Base-by-base conservation (phyloP, 1,139 yeast genomes). In the Pichia sp. region DNA sequence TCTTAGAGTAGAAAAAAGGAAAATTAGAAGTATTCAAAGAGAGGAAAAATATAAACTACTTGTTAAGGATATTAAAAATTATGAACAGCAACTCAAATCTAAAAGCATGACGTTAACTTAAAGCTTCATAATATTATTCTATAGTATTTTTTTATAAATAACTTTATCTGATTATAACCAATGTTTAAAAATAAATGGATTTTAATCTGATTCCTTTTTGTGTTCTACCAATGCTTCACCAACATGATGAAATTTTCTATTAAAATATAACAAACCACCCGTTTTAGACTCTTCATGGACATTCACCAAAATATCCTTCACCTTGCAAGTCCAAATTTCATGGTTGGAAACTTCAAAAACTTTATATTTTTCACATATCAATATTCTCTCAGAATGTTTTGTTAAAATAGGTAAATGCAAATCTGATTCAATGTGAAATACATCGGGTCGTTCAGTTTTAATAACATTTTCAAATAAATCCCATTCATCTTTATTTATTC, bases 241-340 rank as follows among this genome's bases (percentile, higher is more conserved):
- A n/a, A 82, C 64, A 39, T 58, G 60, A 60, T 80, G 83, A 55
- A 83, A 83, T 23, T 68, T 64, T 54, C 86, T 68, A 55, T 82
- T 72, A 60, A 74, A 82, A 55, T 82, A 83, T n/a, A 83, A 57
- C 39, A 84, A 60, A 0, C 87, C 87, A 3, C 87, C 87, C 2
- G 72, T 63, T 45, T 63, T 61, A 4, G 41, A 51, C 12, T 61
- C 60, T 2, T 55, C 52, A 9, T 45, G 39, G 2, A 43, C 36
- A 26, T 58, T 56, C 28, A 65, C 60, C 26, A 70, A 65, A 5
- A 80, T 73, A 41, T 81, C 81, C 32, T 71, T 60, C 2, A 83
- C 86, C 47, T 73, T 70, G 3, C 85, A 94, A 3, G 86, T 79
- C 95, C 96, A 87, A 3, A 89, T 80, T 60, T 87, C 96, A 62